A percentile compares a stretch with the other conserved stretches of the same genome.
Evolutionary conservation across 306 rosid species (phyloP).

Genomic region (Mimosa bimucronata): DNA sequence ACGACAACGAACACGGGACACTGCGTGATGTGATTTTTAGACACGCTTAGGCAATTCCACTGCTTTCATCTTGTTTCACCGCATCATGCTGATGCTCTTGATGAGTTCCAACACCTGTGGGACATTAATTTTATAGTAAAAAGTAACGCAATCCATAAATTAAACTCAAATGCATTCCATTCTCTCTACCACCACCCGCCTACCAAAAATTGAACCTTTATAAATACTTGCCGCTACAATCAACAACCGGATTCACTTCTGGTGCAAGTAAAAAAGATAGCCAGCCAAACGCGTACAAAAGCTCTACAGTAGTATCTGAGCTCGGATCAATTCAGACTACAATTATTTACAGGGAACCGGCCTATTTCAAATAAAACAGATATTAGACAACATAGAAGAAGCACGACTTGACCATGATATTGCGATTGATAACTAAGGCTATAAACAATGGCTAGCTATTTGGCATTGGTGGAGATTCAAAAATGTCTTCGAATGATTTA

Average conservation of each 20-base stretch:
- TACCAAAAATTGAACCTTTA: constrained; percentile 8
- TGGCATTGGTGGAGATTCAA: not conserved
- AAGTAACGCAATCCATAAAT: constrained; percentile 4
- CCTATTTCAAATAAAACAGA: not conserved
- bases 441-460: not conserved
- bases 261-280: constrained; percentile 28
- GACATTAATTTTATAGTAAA: not conserved
- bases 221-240: constrained; percentile 17
- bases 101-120: constrained; percentile 34
- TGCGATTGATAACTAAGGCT: not conserved
- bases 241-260: constrained; percentile 37
- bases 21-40: constrained; percentile 48
- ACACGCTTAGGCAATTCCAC: constrained; percentile 18
- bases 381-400: not conserved
- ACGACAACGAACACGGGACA: constrained; percentile 51
- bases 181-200: not conserved
- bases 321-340: not conserved
- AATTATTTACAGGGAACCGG: constrained; percentile 20
- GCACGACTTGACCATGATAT: not conserved
- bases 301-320: not conserved
- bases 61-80: constrained; percentile 38
- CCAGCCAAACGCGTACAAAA: constrained; percentile 11
- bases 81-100: constrained; percentile 53
- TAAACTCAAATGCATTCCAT: constrained; percentile 29
- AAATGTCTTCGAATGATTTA: not conserved